A percentile compares a stretch with the other conserved stretches of the same genome.
Evolutionary conservation across 768 basidiomycete species (phyloP).

Genomic region (Mycena polygramma): DNA sequence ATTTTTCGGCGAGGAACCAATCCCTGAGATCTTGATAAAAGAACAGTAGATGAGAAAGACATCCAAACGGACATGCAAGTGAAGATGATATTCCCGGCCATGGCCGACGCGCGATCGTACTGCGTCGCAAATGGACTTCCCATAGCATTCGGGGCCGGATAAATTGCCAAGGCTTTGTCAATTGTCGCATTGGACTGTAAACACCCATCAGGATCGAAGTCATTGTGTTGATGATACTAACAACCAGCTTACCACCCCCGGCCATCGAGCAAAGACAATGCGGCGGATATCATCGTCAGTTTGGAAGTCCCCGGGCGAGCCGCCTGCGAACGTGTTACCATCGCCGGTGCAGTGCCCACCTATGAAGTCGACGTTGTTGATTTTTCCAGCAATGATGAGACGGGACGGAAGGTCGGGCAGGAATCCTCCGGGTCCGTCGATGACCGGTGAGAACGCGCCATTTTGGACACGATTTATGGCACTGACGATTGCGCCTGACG

Average conservation of each 20-base stretch:
- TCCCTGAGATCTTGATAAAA: slow-evolving; percentile 46
- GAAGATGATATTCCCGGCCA: slow-evolving; percentile 58
- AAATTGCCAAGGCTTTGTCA: slow-evolving; percentile 50
- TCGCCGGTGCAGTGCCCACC: slow-evolving; percentile 61
- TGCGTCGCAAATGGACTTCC: slow-evolving; percentile 55
- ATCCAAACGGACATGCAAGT: slow-evolving; percentile 56
- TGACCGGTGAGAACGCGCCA: slow-evolving; percentile 46
- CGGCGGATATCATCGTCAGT: slow-evolving; percentile 56
- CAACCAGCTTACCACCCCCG: slow-evolving; percentile 48
- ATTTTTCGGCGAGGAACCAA: slow-evolving; percentile 52
- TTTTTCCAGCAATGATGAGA: slow-evolving; percentile 49
- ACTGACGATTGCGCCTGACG: slow-evolving; percentile 51
- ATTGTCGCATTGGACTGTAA: slow-evolving; percentile 53
- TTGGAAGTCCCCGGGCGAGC: slow-evolving; percentile 51
- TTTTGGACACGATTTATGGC: slow-evolving; percentile 54
- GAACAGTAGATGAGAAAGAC: too few species aligned
- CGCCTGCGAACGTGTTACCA: slow-evolving; percentile 56
- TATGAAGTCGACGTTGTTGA: slow-evolving; percentile 49
- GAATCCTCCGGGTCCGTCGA: slow-evolving; percentile 47
- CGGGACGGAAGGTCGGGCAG: slow-evolving; percentile 53
- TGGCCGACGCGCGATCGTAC: slow-evolving; percentile 55
- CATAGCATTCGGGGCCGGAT: slow-evolving; percentile 49
- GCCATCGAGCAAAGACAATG: slow-evolving; percentile 52
- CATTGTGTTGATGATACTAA: background rate
- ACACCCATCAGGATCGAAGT: background rate